Conservation (phyloP, 176 grass and related monocot species). For the Phyllostachys edulis region DNA sequence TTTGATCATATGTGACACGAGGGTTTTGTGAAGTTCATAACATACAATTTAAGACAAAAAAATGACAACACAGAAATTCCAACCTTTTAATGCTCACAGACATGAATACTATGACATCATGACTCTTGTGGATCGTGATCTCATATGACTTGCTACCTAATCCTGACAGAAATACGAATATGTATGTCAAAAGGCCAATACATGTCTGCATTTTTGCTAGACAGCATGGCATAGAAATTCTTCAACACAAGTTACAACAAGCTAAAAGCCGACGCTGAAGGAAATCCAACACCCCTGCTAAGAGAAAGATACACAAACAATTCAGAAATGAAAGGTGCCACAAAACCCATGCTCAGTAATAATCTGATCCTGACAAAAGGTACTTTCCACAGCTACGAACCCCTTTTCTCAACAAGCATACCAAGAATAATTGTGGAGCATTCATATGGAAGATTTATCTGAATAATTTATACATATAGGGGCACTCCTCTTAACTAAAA, state of each 20-base stretch:
- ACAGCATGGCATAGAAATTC: constrained; percentile 20
- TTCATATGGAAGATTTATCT: constrained; percentile 6
- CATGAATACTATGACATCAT: constrained; percentile 48
- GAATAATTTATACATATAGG: neutral
- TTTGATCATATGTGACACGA: constrained; percentile 13
- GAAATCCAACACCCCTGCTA: constrained; percentile 30
- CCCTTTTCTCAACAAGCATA: neutral
- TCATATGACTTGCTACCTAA: constrained; percentile 55
- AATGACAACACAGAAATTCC: constrained; percentile 28
- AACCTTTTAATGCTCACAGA: constrained; percentile 45
- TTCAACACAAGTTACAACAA: neutral
- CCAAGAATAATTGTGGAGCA: neutral
- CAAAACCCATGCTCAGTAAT: neutral
- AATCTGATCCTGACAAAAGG: neutral
- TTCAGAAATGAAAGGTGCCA: neutral
- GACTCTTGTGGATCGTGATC: constrained; percentile 53
- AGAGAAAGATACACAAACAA: neutral
- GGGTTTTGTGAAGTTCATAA: constrained; percentile 13
- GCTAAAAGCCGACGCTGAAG: neutral
- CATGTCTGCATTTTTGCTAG: constrained; percentile 32
- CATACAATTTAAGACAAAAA: constrained; percentile 20
- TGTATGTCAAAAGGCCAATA: constrained; percentile 25
- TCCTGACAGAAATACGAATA: constrained; percentile 45
- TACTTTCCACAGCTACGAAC: neutral
- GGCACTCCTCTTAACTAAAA: neutral